Conservation (phyloP, 2,329 filamentous ascomycete genomes). For the Diaporthe australafricana region DNA sequence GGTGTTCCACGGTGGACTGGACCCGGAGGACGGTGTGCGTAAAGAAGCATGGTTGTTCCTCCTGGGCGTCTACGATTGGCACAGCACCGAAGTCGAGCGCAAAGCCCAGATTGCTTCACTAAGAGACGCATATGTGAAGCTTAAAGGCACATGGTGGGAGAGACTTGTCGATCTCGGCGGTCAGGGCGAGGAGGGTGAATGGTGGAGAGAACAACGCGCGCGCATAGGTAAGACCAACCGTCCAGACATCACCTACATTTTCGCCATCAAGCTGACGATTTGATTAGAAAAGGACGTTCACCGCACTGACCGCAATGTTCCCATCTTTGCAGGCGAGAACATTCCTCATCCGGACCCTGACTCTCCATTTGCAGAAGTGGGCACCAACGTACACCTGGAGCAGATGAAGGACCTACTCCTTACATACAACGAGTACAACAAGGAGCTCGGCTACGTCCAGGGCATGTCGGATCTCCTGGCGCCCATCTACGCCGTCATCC, state of each 20-base stretch:
- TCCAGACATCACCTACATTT: too few relatives aligned
- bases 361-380: conserved; percentile 91
- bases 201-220: conserved; percentile 95
- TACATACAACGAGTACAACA: conserved; percentile 98
- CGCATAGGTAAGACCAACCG: conserved; percentile 80
- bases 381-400: conserved; percentile 97
- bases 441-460: conserved; percentile 94
- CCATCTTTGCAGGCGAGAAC: conserved; percentile 96
- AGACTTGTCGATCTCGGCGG: conserved; percentile 85
- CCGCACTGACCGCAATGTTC: conserved; percentile 92
- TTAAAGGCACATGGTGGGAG: conserved; percentile 98
- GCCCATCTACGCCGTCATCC: conserved; percentile 95
- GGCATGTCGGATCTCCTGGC: conserved; percentile 98
- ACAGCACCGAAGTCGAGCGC: conserved; percentile 87
- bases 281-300: conserved; percentile 95
- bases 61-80: conserved; percentile 92
- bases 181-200: conserved; percentile 85
- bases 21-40: conserved; percentile 88
- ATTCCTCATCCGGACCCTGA: conserved; percentile 96
- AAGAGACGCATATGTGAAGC: conserved; percentile 90
- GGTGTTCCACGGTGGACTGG: conserved; percentile 94
- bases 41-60: conserved; percentile 98
- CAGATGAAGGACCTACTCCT: conserved; percentile 99
- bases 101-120: conserved; percentile 85
- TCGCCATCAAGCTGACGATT: conserved; percentile 36